A percentile compares a stretch with the other conserved stretches of the same genome.
Evolutionary conservation across 1,284 basidiomycete species (phyloP).

Genomic region (Naganishia cerealis): DNA sequence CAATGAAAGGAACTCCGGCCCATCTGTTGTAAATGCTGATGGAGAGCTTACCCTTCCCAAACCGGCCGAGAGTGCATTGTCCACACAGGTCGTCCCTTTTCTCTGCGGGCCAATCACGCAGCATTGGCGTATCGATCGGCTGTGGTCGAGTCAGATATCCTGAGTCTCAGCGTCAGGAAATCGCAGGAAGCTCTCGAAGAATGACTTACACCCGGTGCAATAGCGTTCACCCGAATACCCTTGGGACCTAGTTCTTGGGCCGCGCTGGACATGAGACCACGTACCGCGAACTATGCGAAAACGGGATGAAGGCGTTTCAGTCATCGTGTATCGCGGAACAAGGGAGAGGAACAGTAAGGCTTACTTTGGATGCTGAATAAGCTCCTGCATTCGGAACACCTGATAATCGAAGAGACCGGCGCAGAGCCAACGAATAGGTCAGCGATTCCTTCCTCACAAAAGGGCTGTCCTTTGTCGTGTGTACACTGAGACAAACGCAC

Average conservation of each 20-base stretch:
- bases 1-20: not conserved
- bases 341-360: not conserved
- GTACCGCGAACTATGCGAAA: slow-evolving; percentile 38
- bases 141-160: not conserved
- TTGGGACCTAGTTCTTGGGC: slow-evolving; percentile 39
- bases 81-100: slow-evolving; percentile 25
- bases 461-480: not conserved
- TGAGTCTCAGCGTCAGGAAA: not conserved
- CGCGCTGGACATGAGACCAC: slow-evolving; percentile 39
- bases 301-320: not conserved
- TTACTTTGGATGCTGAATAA: slow-evolving; percentile 38
- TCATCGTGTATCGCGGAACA: not conserved
- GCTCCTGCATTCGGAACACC: slow-evolving; percentile 33
- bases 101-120: slow-evolving; percentile 29
- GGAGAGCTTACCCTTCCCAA: slow-evolving; percentile 35
- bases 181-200: not conserved
- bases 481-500: slow-evolving; percentile 22
- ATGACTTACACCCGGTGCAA: slow-evolving; percentile 37
- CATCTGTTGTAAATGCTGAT: not conserved
- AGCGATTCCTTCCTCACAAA: no score
- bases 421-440: not conserved
- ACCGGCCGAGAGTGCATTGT: slow-evolving; percentile 34
- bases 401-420: not conserved
- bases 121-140: slow-evolving; percentile 37
- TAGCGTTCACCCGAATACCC: slow-evolving; percentile 42